These are phyloP conservation scores for Phaeosphaeria sp. DNA, from an alignment of 2,329 filamentous ascomycete species.

Conservation along the genomic window DNA sequence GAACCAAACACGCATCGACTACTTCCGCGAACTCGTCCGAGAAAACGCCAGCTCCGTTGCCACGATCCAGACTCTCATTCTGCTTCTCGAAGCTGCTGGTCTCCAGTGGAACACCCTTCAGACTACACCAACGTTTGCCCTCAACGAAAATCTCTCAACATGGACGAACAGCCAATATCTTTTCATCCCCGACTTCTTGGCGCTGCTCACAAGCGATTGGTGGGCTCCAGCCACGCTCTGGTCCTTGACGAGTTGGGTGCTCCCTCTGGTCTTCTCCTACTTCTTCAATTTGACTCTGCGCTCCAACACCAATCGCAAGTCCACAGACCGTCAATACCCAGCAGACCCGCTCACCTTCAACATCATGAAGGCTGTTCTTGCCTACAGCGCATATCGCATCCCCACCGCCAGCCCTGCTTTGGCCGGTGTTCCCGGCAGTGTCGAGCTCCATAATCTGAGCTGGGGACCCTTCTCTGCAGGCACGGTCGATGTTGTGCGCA, in stretches of 20 bases:
- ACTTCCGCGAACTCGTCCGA: slow-evolving; percentile 70
- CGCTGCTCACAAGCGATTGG: slow-evolving; percentile 77
- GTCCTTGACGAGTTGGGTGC: slow-evolving; percentile 72
- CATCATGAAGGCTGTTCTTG: slow-evolving; percentile 81
- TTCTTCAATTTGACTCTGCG: slow-evolving; percentile 85
- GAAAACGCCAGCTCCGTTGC: slow-evolving; percentile 75
- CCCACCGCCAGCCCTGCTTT: slow-evolving; percentile 21
- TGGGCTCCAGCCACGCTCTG: slow-evolving; percentile 84
- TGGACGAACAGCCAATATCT: slow-evolving; percentile 67
- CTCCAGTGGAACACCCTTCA: slow-evolving; percentile 75
- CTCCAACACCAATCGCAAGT: slow-evolving; percentile 56
- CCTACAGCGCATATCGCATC: slow-evolving; percentile 77
- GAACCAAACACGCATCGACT: slow-evolving; percentile 70
- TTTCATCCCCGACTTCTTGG: slow-evolving; percentile 80
- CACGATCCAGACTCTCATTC: slow-evolving; percentile 41
- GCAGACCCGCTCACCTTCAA: slow-evolving; percentile 92
- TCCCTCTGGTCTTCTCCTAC: slow-evolving; percentile 78
- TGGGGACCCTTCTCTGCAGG: slow-evolving; percentile 65
- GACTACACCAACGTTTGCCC: slow-evolving; percentile 73
- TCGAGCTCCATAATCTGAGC: slow-evolving; percentile 53
- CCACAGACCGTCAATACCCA: slow-evolving; percentile 59
- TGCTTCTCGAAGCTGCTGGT: slow-evolving; percentile 71
- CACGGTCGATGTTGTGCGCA: slow-evolving; percentile 69
- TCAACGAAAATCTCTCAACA: slow-evolving; percentile 67
- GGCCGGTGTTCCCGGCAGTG: slow-evolving; percentile 54